A percentile compares a stretch with the other conserved stretches of the same genome.
Evolutionary conservation across 164 flowering plant species (phyloP).

Genomic region (Vitis rupestris): DNA sequence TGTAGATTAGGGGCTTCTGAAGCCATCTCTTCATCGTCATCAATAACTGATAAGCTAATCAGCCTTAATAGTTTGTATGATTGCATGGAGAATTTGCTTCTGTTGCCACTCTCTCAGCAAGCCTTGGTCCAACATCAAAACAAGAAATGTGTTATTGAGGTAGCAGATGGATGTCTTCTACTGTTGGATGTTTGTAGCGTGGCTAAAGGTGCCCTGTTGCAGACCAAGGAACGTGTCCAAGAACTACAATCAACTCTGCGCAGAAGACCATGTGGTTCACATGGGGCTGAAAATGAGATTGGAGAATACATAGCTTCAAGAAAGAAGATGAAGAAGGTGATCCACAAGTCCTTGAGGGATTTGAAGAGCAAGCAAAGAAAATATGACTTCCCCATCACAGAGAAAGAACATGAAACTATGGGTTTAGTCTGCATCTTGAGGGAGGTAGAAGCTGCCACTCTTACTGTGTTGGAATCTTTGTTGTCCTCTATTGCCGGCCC

Average conservation of each 20-base stretch:
- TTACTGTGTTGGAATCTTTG: slow-evolving; percentile 5
- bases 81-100: slow-evolving; percentile 24
- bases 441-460: slow-evolving; percentile 1
- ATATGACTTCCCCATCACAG: no score
- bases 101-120: slow-evolving; percentile 28
- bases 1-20: slow-evolving; percentile 16
- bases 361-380: no score
- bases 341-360: not conserved
- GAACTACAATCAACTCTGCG: slow-evolving; percentile 19
- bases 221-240: slow-evolving; percentile 16
- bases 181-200: slow-evolving; percentile 15
- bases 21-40: slow-evolving; percentile 19
- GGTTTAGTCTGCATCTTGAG: not conserved
- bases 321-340: slow-evolving; percentile 16
- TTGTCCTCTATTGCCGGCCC: slow-evolving; percentile 1
- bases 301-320: slow-evolving; percentile 10
- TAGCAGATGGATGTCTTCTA: slow-evolving; percentile 34
- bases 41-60: slow-evolving; percentile 15
- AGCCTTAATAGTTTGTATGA: slow-evolving; percentile 31
- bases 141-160: slow-evolving; percentile 13
- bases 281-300: slow-evolving; percentile 7
- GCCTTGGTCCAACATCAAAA: slow-evolving; percentile 10
- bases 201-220: slow-evolving; percentile 15
- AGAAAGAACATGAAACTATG: not conserved
- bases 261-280: slow-evolving; percentile 11